Base-by-base conservation (phyloP, 2,329 filamentous ascomycete species). In the Hypoxylon sp. region DNA sequence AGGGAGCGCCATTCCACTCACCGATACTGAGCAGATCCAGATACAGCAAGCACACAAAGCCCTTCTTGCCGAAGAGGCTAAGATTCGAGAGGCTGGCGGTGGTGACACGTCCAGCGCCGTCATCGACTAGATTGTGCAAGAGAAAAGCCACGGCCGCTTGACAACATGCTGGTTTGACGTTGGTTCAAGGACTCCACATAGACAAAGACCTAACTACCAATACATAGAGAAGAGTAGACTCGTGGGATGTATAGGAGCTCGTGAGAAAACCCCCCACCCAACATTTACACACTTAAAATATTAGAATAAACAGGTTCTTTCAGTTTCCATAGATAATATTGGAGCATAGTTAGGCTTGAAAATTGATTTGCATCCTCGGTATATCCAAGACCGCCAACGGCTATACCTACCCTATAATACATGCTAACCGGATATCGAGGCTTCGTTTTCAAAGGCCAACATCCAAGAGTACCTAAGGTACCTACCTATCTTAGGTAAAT, bases 21-120 rank as follows among this genome's bases (percentile, higher is more conserved):
- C 77, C 1, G 67, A 72, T 40, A 77, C 77, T 33, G 81, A 85
- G 72, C 76, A 79, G 67, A 70, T 73, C 40, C 74, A 83, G 65
- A 61, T 82, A 56, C 75, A 75, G 38, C 65, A 72, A 2, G 73
- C 75, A 3, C 71, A 76, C 38, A 70, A 79, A 48, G 62, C 67
- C 20, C 64, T 67, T 23, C 64, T 81, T 57, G 68, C 55, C 33
- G 58, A 67, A 42, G 68, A 73, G 57, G 47, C 46, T 5, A 26
- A 46, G 42, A 45, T 52, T 26, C 35, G 24, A 5, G 45, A 50
- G 15, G 10, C 4, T 5, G n/a, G 13, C 11, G 11, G 2, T 23
- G 24, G 8, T 27, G 41, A 52, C 31, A 31, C 49, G 20, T 48
- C 50, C 10, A 45, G 53, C n/a, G 56, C 53, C 2, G 13, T 58